Conservation (phyloP, 352 stramenopile genomes). For the Globisporangium alternatum region DNA sequence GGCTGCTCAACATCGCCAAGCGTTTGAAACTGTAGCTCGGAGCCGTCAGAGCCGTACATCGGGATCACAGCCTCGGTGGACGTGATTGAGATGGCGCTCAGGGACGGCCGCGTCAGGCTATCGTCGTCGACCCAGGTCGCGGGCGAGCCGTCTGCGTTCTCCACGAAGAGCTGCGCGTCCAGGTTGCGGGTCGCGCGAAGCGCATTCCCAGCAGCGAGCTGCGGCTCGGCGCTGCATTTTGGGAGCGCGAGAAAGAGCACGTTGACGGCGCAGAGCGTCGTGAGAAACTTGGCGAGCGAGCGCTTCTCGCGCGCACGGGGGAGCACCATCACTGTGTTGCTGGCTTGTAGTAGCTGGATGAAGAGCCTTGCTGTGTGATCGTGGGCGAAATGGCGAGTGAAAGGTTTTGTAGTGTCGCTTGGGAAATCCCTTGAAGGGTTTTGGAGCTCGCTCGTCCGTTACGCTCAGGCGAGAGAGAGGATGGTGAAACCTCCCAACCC, state of each 20-base stretch:
- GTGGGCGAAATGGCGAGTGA: neutral
- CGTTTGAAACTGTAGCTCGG: neutral
- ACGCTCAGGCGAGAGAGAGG: too few species aligned
- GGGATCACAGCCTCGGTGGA: neutral
- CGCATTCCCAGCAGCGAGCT: neutral
- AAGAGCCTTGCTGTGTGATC: neutral
- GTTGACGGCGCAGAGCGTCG: neutral
- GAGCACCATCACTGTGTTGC: neutral
- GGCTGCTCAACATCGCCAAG: neutral
- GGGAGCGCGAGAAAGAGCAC: neutral
- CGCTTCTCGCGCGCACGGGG: neutral
- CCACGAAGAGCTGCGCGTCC: neutral
- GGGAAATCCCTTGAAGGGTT: too few species aligned
- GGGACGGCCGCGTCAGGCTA: too few species aligned
- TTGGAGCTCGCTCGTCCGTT: too few species aligned
- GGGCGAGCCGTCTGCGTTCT: neutral
- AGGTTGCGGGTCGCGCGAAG: neutral
- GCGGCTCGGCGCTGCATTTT: neutral
- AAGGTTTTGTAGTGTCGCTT: too few species aligned
- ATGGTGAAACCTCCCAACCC: too few species aligned
- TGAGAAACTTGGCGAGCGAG: slow-evolving; percentile 4
- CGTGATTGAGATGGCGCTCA: slow-evolving; percentile 6
- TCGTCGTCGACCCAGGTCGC: slow-evolving; percentile 1
- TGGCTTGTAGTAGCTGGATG: neutral
- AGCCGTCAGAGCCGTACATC: neutral